These are phyloP conservation scores for Monosporozyma servazzii DNA, from an alignment of 805 yeast genomes.

Conservation along the genomic window DNA sequence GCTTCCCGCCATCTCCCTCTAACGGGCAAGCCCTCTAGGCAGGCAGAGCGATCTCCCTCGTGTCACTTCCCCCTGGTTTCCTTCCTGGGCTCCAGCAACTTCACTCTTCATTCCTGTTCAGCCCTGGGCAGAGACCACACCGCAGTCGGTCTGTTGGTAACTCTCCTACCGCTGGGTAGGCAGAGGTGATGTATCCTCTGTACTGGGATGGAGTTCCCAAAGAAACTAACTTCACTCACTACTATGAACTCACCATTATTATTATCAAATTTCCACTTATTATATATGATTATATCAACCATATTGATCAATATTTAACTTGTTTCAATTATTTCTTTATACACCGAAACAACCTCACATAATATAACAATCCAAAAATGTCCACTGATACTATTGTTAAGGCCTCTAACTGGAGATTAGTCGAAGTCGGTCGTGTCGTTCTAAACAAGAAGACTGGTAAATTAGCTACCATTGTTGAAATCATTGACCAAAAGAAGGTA, in stretches of 20 bases:
- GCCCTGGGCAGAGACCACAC: too few species aligned
- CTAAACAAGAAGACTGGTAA: constrained; percentile 77
- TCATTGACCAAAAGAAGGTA: constrained; percentile 98
- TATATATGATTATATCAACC: not conserved
- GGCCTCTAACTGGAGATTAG: constrained; percentile 98
- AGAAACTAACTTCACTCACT: not conserved
- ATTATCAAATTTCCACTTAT: not conserved
- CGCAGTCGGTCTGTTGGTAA: not conserved
- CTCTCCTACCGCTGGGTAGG: too few species aligned
- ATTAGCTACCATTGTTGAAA: constrained; percentile 96
- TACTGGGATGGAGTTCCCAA: not conserved
- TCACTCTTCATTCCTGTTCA: too few species aligned
- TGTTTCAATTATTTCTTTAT: not conserved
- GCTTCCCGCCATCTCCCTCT: too few species aligned
- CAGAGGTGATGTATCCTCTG: not conserved
- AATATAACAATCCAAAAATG: constrained; percentile 33
- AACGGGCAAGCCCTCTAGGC: too few species aligned
- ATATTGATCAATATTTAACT: not conserved
- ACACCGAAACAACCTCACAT: constrained; percentile 1
- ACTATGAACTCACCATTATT: not conserved
- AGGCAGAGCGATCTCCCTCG: too few species aligned
- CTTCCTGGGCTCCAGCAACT: too few species aligned
- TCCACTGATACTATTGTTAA: constrained; percentile 71
- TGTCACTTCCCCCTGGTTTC: too few species aligned
- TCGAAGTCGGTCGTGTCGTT: constrained; percentile 98